Evolutionary conservation across 225 moss, liverwort and hornwort species (phyloP).

Genomic region (Takakia lepidozioides): DNA sequence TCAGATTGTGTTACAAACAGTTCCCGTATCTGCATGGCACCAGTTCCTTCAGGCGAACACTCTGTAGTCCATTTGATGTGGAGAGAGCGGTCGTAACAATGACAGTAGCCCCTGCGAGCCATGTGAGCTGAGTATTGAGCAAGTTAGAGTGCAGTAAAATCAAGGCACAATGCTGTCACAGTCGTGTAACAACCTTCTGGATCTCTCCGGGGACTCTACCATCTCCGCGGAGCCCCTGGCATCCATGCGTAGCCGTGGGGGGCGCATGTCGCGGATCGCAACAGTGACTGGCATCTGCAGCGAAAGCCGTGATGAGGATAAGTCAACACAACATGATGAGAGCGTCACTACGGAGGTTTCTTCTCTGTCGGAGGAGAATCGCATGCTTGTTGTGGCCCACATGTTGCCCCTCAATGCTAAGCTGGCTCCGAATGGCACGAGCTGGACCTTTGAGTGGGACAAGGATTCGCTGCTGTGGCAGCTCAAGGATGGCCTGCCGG

Average conservation of each 20-base stretch:
- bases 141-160: too few species aligned
- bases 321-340: conserved; percentile 47
- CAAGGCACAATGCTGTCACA: conserved; percentile 93
- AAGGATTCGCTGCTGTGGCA: conserved; percentile 73
- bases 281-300: conserved; percentile 53
- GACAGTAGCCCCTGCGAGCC: too few species aligned
- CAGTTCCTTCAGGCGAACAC: too few species aligned
- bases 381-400: conserved; percentile 87
- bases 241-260: conserved; percentile 26
- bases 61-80: too few species aligned
- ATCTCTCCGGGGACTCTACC: conserved; percentile 67
- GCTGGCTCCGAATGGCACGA: conserved; percentile 38
- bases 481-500: conserved; percentile 75
- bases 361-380: conserved; percentile 69
- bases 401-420: conserved; percentile 76
- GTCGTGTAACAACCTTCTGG: conserved; percentile 86
- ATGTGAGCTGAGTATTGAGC: too few species aligned
- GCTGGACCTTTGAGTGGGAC: conserved; percentile 84
- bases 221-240: conserved; percentile 56
- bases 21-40: too few species aligned
- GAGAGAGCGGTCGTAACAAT: too few species aligned
- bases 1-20: too few species aligned
- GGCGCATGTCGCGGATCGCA: conserved; percentile 39
- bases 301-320: conserved; percentile 26
- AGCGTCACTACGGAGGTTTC: conserved; percentile 57